Evolutionary conservation across 257 asterid genomes (phyloP), one percentile per base, ranked within the genome.

Genomic region (Knoxia roxburghii): DNA sequence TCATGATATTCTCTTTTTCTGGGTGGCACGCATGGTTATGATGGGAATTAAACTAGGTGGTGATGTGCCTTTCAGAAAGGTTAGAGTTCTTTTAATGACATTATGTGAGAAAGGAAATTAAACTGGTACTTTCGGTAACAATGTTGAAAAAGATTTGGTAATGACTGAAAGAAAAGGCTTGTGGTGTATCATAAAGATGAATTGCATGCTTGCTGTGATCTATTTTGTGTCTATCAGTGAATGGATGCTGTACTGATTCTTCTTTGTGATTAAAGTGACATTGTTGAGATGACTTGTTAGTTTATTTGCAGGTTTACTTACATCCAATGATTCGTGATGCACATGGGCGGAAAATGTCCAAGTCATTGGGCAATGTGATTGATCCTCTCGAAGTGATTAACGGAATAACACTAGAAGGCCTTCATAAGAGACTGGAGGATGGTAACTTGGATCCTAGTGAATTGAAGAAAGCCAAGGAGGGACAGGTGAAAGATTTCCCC

Each of bases 1-100:
- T 27, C 96, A 86, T 52, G 97, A 93, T 70, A 88, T 90, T 81
- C 87, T 93, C 66, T 93, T 93, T 77, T 88, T 90, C 75, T 90
- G 99, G 97, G 99, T 90, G 66, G 97, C 99, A 67, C 94, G 97
- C 62, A 90, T 90, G 99, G 99, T 88, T 75, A 93, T 93, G 97
- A 56, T 88, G 90, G 99, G 99, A 79, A 85, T 86, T 76, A 90
- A 88, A 87, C 86, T 93, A 68, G 99, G 95, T 43, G 95, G 96
- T 74, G 95, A 90, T 73, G 89, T 93, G 5, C 99, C 99, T 46
- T 93, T 90, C 78, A 63, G 79, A 49, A 90, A 88, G 99, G 99
- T 88, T 57, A 66, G 84, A 68, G 58, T 29, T 57, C 40, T 62
- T 32, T 30, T n/a, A n/a, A 56, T 30, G 41, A 14, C 23, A 23